Base-by-base conservation (phyloP, 495 filamentous ascomycete genomes). In the Friedmanniomyces simplex region DNA sequence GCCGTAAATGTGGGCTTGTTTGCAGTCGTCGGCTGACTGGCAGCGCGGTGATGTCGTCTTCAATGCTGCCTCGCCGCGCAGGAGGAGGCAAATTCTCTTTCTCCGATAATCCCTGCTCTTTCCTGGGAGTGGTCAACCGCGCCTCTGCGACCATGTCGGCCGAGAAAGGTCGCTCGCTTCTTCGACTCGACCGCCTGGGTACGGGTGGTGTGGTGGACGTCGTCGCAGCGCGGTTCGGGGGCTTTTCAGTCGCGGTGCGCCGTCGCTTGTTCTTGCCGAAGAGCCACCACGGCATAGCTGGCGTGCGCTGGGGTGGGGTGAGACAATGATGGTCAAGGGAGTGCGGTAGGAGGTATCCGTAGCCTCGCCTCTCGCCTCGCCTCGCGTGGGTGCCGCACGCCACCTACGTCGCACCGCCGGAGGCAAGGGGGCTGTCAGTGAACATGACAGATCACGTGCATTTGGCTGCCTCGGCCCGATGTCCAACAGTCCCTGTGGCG, bases 11-110 rank as follows among this genome's bases (percentile, higher is more conserved):
- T 20, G 71, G 70, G 54, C 70, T 71, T 22, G 62, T 62, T n/a
- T 60, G 59, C 26, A 70, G 62, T 50, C 43, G 55, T 28, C 56
- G 62, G 42, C 48, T 57, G 24, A 56, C 18, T 12, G 71, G 71
- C 7, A 73, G 65, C n/a, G 71, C 71, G 20, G 71, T 72, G 63
- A 73, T 72, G 56, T 69, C 61, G 55, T 71, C 66, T 57, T 71
- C 68, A 45, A 58, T 59, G 65, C 68, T 69, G 41, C 50, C 46
- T 50, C 51, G 22, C 1, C 13, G 45, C 37, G 26, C 42, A 18
- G 48, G 50, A 12, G 46, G 50, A 1, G 46, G 26, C 51, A 50
- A 26, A 30, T 56, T 60, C 41, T 63, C 61, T 30, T 66, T 62
- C n/a, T 52, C 55, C 16, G 25, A 8, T 4, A 3, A 39, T 12